These are phyloP conservation scores for Starmerella bacillaris DNA, from an alignment of 805 yeast species.

Conservation along the genomic window DNA sequence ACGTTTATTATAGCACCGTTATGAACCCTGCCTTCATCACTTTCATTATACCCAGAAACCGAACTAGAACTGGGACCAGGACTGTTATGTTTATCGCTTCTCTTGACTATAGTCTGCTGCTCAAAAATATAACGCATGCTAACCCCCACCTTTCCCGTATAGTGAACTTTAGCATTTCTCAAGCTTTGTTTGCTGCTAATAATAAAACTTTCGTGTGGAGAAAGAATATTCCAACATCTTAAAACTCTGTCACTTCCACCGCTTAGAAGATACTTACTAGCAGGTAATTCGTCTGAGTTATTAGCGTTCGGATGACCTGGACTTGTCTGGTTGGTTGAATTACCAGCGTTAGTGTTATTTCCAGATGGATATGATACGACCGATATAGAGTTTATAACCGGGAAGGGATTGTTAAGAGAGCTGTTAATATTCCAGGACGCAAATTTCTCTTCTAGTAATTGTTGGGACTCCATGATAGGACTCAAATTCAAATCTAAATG, in stretches of 20 bases:
- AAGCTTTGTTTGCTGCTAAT: constrained; percentile 22
- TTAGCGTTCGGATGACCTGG: too few species aligned
- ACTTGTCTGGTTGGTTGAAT: too few species aligned
- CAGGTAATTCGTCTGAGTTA: too few species aligned
- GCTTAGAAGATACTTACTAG: constrained; percentile 14
- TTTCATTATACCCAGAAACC: too few species aligned
- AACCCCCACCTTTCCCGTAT: constrained; percentile 19
- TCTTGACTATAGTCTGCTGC: constrained; percentile 9
- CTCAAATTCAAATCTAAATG: constrained; percentile 14
- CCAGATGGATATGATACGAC: too few species aligned
- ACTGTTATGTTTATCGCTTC: constrained; percentile 3
- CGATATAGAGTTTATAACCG: constrained; percentile 10
- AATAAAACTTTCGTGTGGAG: constrained; percentile 21
- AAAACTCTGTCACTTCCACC: constrained; percentile 21
- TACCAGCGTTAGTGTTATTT: too few species aligned
- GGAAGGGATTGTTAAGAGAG: constrained; percentile 5
- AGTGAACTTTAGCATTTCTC: constrained; percentile 19
- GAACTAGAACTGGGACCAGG: background rate
- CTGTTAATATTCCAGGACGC: constrained; percentile 15
- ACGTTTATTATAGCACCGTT: constrained; percentile 36
- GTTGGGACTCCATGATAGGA: constrained; percentile 14
- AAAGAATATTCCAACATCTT: constrained; percentile 24
- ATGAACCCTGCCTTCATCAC: constrained; percentile 28
- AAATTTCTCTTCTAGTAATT: constrained; percentile 10
- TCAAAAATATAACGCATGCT: constrained; percentile 29